Evolutionary conservation across 1,284 basidiomycete genomes (phyloP), one percentile per base, ranked within the genome.

Genomic region (Neotropicomus parvogracilis): DNA sequence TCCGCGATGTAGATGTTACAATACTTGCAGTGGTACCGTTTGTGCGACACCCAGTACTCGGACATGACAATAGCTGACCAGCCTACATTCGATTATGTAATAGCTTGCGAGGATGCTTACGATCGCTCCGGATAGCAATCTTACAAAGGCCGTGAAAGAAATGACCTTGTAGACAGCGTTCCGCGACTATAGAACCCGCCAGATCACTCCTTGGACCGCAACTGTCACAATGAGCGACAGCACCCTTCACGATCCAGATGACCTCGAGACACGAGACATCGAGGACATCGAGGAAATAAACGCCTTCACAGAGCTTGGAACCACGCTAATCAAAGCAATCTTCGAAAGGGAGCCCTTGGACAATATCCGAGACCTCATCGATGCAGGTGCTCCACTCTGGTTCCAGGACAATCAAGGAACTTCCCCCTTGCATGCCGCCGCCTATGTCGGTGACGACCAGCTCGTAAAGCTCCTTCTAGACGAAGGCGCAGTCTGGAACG

Each of bases 401-500:
- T 95, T 85, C 66, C 91, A 95, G 67, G 87, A 88, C 63, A 82
- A 84, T 42, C 78, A 86, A 54, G 89, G 92, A 6, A 89, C 85
- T 63, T 91, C 89, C 6, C 77, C 85, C 10, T 70, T 99, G 40
- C 95, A 98, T 64, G 94, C 91, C 34, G 95, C 95, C 2, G 91
- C 89, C 0, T 91, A 88, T 56, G 68, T 77, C 29, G 81, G 85
- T 52, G 78, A 88, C 55, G 66, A 75, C 3, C 73, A 77, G 9
- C 69, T 94, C 6, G 74, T 90, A 8, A 75, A 78, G 48, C 62
- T 79, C 4, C 72, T 98, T 35, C 74, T 99, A 26, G 74, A 83
- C n/a, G 75, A 81, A 45, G 94, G 95, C 3, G 94, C 92, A 0
- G 65, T 94, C 0, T 99, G 95, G 95, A 97, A 97, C 66, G 80